Evolutionary conservation across 306 rosid genomes (phyloP).

Genomic region (Gastrolobium bilobum): DNA sequence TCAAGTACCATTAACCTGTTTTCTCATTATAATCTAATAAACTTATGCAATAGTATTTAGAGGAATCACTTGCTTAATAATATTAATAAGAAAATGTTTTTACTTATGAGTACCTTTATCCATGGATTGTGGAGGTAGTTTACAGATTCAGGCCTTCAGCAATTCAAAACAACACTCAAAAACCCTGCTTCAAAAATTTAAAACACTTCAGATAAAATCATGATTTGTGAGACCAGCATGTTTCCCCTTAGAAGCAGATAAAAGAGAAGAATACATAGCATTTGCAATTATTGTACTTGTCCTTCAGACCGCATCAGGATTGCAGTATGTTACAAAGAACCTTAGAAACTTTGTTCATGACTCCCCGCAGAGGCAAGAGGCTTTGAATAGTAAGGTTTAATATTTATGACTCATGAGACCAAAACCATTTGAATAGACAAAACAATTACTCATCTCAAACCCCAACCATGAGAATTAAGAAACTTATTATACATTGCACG

Average conservation of each 20-base stretch:
- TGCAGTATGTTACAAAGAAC: conserved; percentile 14
- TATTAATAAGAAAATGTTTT: conserved; percentile 1
- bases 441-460: not conserved
- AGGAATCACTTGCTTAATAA: not conserved
- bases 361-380: not conserved
- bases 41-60: not conserved
- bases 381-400: not conserved
- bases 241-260: not conserved
- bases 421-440: conserved; percentile 21
- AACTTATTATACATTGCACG: conserved; percentile 10
- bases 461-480: not conserved
- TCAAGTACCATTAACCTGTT: conserved; percentile 9
- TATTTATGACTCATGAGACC: not conserved
- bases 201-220: conserved; percentile 36
- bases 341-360: not conserved
- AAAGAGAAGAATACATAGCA: not conserved
- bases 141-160: conserved; percentile 40
- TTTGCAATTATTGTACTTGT: conserved; percentile 27
- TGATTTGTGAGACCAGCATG: conserved; percentile 40
- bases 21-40: not conserved
- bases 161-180: conserved; percentile 37
- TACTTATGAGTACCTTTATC: conserved; percentile 58
- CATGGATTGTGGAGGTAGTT: conserved; percentile 52
- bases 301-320: conserved; percentile 1
- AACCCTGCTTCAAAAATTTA: conserved; percentile 50